Evolutionary conservation across 192 early-diverging fungal genomes (phyloP), one percentile per base, ranked within the genome.

Genomic region (Oehlia diaphana): DNA sequence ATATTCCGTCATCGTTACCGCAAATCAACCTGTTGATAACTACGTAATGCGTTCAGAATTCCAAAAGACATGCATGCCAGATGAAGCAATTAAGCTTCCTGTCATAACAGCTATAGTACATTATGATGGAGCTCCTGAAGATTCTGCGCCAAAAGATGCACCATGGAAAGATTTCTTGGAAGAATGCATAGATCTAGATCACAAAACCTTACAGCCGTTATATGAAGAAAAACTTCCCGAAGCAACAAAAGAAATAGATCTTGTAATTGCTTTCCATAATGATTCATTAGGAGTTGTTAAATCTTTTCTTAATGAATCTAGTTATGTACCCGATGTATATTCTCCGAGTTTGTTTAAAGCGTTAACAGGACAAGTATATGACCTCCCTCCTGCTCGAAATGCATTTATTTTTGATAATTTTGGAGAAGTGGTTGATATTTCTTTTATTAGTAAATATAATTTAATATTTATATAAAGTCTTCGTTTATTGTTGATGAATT

Each of bases 1-100:
- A 3, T 86, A 84, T 78, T 88, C 87, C 4, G 81, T 80, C 1
- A 81, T 88, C 12, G 83, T 88, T 26, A 66, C 77, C 2, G 81
- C 87, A 7, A 82, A 86, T 69, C 80, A 87, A 66, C 47, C 81
- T 6, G 63, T 82, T 19, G 78, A 65, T n/a, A 86, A 80, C 42
- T 86, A 84, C 65, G 82, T 82, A 78, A 79, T 82, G 44, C 80
- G 82, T 31, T 80, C 82, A 4, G 74, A 62, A 21, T 79, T 87
- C 42, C 81, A 83, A 33, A 49, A 72, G 9, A 62, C 75, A 63
- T 86, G 85, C 31, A 80, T 84, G 65, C 79, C 82, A 19, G 19
- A 47, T 16, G 66, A 63, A 13, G 82, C 81, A 53, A 66, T 53
- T 5, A 80, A 78, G 3, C 74, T 79, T 39, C 79, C 73, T 19